Conservation (phyloP, 176 grass and related monocot species). For the Zoysia japonica region DNA sequence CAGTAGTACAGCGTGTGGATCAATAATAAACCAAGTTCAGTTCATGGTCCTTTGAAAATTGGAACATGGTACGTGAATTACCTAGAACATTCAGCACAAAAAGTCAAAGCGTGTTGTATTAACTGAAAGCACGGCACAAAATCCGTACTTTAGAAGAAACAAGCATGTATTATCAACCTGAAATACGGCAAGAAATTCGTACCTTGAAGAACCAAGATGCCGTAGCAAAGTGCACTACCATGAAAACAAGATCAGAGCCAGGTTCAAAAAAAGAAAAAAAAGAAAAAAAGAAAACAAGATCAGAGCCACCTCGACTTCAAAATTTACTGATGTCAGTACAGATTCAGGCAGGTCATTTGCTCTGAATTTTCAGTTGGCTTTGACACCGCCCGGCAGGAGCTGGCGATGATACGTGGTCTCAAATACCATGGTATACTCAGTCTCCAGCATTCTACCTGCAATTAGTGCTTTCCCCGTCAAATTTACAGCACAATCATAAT, state of each 20-base stretch:
- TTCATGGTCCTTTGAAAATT: not conserved
- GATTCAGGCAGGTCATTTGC: not conserved
- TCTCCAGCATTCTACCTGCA: constrained; percentile 1
- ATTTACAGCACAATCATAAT: not conserved
- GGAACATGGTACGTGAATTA: not conserved
- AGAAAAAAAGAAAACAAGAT: not conserved
- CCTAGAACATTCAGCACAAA: not conserved
- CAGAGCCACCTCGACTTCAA: not conserved
- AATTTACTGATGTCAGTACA: not conserved
- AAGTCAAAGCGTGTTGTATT: not conserved
- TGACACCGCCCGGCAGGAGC: not conserved
- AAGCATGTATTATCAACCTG: not conserved
- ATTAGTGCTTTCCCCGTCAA: not conserved
- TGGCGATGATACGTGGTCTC: not conserved
- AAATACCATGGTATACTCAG: not conserved
- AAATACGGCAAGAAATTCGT: not conserved
- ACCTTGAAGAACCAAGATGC: not conserved
- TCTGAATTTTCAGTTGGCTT: not conserved
- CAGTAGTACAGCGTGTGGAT: not conserved
- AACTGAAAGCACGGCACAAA: not conserved
- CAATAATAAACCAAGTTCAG: not conserved
- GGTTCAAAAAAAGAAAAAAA: too few relatives aligned
- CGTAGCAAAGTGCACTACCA: not conserved
- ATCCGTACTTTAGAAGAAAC: not conserved
- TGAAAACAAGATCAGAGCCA: not conserved